A percentile compares a stretch with the other conserved stretches of the same genome.
phyloP scores from a whole-genome alignment of 2,329 filamentous ascomycete species.

The Hypoxylon sp. region DNA sequence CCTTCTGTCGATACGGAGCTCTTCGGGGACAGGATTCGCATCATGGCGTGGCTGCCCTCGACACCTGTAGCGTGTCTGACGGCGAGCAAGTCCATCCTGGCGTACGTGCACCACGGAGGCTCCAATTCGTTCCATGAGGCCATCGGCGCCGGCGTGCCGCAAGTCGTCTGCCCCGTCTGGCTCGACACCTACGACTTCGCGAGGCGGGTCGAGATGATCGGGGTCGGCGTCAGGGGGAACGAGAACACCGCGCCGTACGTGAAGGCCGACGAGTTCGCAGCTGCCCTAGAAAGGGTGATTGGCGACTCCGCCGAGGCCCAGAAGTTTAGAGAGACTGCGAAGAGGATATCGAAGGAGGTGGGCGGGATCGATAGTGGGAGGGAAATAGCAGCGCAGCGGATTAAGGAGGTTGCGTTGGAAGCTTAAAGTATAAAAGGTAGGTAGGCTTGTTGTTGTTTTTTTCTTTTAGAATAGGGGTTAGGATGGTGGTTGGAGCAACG shows the following conservation, averaged over 20 bases:
- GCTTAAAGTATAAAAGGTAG: not conserved
- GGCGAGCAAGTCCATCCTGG: conserved; percentile 7
- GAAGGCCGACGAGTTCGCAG: conserved; percentile 9
- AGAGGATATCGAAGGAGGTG: conserved; percentile 10
- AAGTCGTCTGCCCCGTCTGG: conserved; percentile 18
- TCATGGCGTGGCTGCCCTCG: conserved; percentile 13
- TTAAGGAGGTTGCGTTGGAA: conserved; percentile 11
- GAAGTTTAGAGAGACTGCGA: conserved; percentile 14
- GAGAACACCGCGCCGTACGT: conserved; percentile 8
- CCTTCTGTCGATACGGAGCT: not conserved
- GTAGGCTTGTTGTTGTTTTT: not conserved
- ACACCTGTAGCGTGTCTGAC: conserved; percentile 18
- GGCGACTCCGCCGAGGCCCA: conserved; percentile 1
- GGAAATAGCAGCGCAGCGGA: conserved; percentile 4
- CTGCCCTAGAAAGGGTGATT: not conserved
- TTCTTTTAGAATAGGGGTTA: not conserved
- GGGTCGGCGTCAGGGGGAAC: conserved; percentile 10
- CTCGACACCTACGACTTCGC: conserved; percentile 19
- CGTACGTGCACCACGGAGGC: conserved; percentile 16
- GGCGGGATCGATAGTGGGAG: conserved; percentile 12
- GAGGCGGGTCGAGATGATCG: conserved; percentile 10
- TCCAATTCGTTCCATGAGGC: conserved; percentile 14
- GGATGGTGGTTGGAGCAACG: not conserved
- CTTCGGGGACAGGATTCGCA: conserved; percentile 10
- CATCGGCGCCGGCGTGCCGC: conserved; percentile 13